Conservation (phyloP, 331 rosid species). For the Pyrus hybrid region DNA sequence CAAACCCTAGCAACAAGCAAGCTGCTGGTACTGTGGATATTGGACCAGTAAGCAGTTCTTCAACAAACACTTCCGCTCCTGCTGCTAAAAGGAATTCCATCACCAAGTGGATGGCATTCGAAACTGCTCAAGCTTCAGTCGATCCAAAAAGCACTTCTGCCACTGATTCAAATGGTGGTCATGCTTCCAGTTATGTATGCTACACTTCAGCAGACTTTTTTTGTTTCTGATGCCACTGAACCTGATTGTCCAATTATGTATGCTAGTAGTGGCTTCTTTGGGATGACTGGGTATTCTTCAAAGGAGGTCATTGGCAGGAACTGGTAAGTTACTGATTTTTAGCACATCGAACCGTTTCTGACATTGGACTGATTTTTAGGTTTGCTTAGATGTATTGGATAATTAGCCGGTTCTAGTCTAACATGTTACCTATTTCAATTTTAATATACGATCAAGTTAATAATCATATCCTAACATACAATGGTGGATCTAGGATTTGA, state of each 20-base stretch:
- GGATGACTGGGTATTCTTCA: conserved; percentile 84
- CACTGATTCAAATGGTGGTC: neutral
- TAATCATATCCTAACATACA: too few relatives aligned
- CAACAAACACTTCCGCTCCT: conserved; percentile 6
- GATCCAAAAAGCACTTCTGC: conserved; percentile 5
- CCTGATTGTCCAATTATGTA: conserved; percentile 93
- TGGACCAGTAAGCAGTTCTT: neutral
- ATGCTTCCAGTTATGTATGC: conserved; percentile 37
- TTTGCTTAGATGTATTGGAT: too few relatives aligned
- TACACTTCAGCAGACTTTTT: conserved; percentile 81
- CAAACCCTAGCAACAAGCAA: neutral
- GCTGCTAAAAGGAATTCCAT: conserved; percentile 12
- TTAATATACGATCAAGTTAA: too few relatives aligned
- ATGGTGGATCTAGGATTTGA: too few relatives aligned
- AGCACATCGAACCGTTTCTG: too few relatives aligned
- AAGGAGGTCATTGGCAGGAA: conserved; percentile 84
- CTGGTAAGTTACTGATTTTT: conserved; percentile 45
- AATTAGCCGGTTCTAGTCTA: neutral
- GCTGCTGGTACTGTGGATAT: neutral
- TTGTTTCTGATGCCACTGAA: conserved; percentile 88
- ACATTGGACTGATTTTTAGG: too few relatives aligned
- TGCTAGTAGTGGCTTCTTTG: conserved; percentile 87
- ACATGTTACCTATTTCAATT: neutral
- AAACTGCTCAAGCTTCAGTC: neutral
- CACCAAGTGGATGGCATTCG: too few relatives aligned